Percentiles rank a stretch among this genome's conserved stretches.
Conservation (phyloP, 2,329 filamentous ascomycete species). For the Zymoseptoria passerinii region DNA sequence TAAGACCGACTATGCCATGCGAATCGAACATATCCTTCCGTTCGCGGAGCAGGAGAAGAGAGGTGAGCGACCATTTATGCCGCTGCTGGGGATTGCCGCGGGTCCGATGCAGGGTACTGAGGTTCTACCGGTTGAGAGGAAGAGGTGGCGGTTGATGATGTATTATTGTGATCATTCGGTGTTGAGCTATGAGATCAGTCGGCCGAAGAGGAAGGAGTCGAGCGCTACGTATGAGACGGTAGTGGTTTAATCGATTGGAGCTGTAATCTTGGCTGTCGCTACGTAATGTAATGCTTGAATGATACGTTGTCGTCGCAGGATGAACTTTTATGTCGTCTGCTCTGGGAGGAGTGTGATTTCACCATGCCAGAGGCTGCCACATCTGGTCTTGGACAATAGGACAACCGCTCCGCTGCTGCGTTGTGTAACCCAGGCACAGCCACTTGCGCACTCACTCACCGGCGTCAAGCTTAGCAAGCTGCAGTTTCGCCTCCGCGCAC, state of each 20-base stretch:
- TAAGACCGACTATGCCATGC: conserved; percentile 36
- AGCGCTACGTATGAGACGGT: conserved; percentile 14
- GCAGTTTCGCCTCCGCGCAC: not conserved
- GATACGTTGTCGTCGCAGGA: not conserved
- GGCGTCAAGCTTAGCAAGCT: not conserved
- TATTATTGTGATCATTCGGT: conserved; percentile 64
- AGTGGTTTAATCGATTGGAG: conserved; percentile 9
- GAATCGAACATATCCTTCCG: conserved; percentile 51
- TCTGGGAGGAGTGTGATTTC: no score
- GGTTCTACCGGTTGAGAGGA: conserved; percentile 26
- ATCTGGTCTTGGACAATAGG: no score
- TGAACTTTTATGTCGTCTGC: not conserved
- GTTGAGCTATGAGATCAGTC: conserved; percentile 58
- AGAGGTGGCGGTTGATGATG: conserved; percentile 60
- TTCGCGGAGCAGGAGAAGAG: conserved; percentile 45
- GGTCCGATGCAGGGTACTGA: conserved; percentile 50
- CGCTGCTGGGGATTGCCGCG: conserved; percentile 60
- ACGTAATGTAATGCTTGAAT: not conserved
- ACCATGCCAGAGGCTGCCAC: no score
- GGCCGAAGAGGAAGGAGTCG: conserved; percentile 12
- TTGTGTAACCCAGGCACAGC: no score
- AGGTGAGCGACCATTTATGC: conserved; percentile 39
- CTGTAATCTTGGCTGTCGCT: not conserved
- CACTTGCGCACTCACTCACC: not conserved
- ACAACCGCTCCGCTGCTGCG: not conserved